Base-by-base conservation (phyloP, 441 rosid genomes). In the California macrophylla region DNA sequence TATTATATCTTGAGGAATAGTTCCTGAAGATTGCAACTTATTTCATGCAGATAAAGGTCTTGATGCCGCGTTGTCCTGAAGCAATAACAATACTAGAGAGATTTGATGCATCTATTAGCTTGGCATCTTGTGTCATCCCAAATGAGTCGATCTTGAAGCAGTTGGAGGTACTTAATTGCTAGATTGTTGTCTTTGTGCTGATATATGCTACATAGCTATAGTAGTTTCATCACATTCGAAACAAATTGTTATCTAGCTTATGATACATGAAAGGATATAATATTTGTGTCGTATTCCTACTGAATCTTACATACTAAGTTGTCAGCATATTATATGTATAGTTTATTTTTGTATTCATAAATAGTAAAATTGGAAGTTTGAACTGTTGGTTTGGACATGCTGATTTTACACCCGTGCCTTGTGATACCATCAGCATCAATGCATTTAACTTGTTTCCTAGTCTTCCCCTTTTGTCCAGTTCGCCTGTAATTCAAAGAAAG, bases 131-230 rank as follows among this genome's bases (percentile, higher is more conserved):
- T 76, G 77, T 85, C 69, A 82, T 94, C 74, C 85, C 88, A 42
- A 85, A 91, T 81, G 89, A 88, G 80, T 75, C 89, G 64, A 76
- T 75, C 64, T 74, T 86, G 72, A 85, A 87, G 72, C 92, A 89
- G 79, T 82, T 90, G 69, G 93, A 90, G 98, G 98, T 94, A 87
- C 71, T 73, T 24, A 52, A 70, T 69, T 73, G 54, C 69, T 56
- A 50, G 36, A 56, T 56, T 6, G 26, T 60, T 60, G 64, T 13
- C 32, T 60, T 60, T 60, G 58, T 50, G 58, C 58, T 50, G 5
- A 16, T 50, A 50, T 50, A 16, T 50, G 58, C 18, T 15, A 16
- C 58, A 60, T 26, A 0, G 34, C 26, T 26, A 26, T 18, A 60
- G 64, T 13, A 60, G 34, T 26, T 25, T 18, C 30, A 60, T 60